A percentile compares a stretch with the other conserved stretches of the same genome.
phyloP scores from a whole-genome alignment of 805 yeast genomes.

The Barnettozyma pratensis region DNA sequence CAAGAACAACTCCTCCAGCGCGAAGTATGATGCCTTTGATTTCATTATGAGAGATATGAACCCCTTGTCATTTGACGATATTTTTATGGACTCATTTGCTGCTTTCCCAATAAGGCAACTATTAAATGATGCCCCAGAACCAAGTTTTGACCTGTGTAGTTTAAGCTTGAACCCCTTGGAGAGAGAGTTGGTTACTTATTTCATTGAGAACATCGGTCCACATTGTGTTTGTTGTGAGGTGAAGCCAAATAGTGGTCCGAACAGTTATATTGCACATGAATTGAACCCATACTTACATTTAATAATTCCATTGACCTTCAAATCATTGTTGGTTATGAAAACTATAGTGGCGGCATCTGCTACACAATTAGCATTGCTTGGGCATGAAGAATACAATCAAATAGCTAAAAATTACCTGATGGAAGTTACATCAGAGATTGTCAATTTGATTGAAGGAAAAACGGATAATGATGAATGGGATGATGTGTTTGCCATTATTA shows the following conservation, averaged over 20 bases:
- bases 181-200: constrained; percentile 27
- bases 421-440: constrained; percentile 28
- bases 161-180: constrained; percentile 12
- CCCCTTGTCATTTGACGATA: constrained; percentile 16
- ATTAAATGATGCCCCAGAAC: constrained; percentile 10
- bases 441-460: constrained; percentile 27
- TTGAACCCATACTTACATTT: constrained; percentile 34
- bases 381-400: constrained; percentile 24
- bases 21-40: constrained; percentile 15
- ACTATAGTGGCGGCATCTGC: constrained; percentile 34
- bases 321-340: constrained; percentile 30
- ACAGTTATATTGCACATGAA: constrained; percentile 22
- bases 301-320: constrained; percentile 33
- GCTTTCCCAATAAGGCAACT: constrained; percentile 16
- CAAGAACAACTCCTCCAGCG: constrained; percentile 1
- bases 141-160: constrained; percentile 11
- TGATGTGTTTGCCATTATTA: constrained; percentile 34
- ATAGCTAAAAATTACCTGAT: constrained; percentile 26
- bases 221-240: constrained; percentile 35
- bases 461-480: constrained; percentile 31
- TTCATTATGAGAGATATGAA: constrained; percentile 10
- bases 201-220: constrained; percentile 33
- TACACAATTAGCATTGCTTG: constrained; percentile 29
- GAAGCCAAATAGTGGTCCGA: constrained; percentile 12
- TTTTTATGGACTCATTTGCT: constrained; percentile 20